These are phyloP conservation scores for Meyerozyma athensensis DNA, from an alignment of 1,139 yeast species.

Conservation along the genomic window DNA sequence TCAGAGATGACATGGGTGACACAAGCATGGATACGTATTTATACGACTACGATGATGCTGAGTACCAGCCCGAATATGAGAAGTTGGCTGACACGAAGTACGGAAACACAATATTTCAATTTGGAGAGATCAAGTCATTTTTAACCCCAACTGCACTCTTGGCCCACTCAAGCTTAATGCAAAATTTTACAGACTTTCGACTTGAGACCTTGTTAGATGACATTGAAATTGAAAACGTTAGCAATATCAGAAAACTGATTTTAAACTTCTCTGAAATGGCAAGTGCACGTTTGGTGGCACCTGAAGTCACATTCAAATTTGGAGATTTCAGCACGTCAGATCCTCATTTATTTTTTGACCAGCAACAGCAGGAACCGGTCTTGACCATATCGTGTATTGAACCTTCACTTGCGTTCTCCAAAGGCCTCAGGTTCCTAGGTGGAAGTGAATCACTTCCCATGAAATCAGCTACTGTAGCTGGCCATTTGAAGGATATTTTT, in stretches of 20 bases:
- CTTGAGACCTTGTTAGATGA: constrained; percentile 54
- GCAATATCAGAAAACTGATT: constrained; percentile 33
- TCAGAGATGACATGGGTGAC: constrained; percentile 19
- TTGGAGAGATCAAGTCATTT: constrained; percentile 40
- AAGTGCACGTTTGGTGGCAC: constrained; percentile 50
- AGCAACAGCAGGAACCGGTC: constrained; percentile 17
- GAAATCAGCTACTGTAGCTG: constrained; percentile 19
- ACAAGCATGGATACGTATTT: constrained; percentile 1
- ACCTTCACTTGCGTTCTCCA: constrained; percentile 34
- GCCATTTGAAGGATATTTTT: constrained; percentile 28
- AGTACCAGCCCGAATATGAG: constrained; percentile 37
- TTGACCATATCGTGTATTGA: constrained; percentile 27
- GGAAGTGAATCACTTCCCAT: constrained; percentile 7
- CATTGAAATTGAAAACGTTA: constrained; percentile 59
- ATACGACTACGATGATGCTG: constrained; percentile 35
- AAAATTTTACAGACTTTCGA: constrained; percentile 31
- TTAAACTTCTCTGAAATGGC: constrained; percentile 31
- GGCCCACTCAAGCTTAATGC: constrained; percentile 25
- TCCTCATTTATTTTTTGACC: constrained; percentile 14
- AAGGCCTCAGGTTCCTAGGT: constrained; percentile 5
- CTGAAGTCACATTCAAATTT: constrained; percentile 41
- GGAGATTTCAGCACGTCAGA: constrained; percentile 29
- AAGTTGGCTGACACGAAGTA: constrained; percentile 45
- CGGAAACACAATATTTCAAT: constrained; percentile 50
- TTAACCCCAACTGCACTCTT: constrained; percentile 34